A percentile compares a stretch with the other conserved stretches of the same genome.
Conservation (phyloP, 2,329 filamentous ascomycete species). For the Fusarium dlaminii region DNA sequence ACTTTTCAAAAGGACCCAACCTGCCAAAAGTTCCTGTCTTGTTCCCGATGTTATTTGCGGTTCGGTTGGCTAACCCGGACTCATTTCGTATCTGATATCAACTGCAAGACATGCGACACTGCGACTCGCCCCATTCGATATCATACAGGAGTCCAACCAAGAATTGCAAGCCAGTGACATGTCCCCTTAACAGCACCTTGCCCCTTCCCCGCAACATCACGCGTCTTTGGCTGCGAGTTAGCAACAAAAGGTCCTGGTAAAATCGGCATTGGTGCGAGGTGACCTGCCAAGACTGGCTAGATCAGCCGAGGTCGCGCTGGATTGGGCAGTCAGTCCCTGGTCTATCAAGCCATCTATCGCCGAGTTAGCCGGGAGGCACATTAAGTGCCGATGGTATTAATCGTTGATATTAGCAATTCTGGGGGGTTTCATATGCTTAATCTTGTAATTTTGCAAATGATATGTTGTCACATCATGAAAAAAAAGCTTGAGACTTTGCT, state of each 20-base stretch:
- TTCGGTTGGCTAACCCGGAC: neutral
- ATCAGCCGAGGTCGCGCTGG: neutral
- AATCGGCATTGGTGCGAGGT: neutral
- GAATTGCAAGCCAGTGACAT: constrained; percentile 15
- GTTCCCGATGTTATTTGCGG: constrained; percentile 4
- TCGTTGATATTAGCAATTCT: neutral
- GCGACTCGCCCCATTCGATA: neutral
- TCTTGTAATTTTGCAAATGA: neutral
- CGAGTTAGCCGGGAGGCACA: constrained; percentile 11
- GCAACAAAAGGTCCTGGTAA: constrained; percentile 11
- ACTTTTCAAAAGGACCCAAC: constrained; percentile 15
- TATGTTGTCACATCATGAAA: neutral
- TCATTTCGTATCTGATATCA: constrained; percentile 11
- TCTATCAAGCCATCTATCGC: neutral
- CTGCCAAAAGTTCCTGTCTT: constrained; percentile 17
- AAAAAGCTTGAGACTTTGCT: neutral
- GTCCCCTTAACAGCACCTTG: neutral
- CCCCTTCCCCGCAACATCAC: neutral
- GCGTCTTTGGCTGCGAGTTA: neutral
- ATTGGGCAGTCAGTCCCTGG: neutral
- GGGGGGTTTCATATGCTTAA: neutral
- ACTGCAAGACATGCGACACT: neutral
- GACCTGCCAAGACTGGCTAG: constrained; percentile 14
- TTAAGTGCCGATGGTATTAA: neutral
- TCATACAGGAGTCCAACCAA: neutral